Percentiles rank a stretch among this genome's conserved stretches.
These are phyloP conservation scores for Alnus glutinosa DNA, from an alignment of 306 rosid genomes.

Conservation along the genomic window DNA sequence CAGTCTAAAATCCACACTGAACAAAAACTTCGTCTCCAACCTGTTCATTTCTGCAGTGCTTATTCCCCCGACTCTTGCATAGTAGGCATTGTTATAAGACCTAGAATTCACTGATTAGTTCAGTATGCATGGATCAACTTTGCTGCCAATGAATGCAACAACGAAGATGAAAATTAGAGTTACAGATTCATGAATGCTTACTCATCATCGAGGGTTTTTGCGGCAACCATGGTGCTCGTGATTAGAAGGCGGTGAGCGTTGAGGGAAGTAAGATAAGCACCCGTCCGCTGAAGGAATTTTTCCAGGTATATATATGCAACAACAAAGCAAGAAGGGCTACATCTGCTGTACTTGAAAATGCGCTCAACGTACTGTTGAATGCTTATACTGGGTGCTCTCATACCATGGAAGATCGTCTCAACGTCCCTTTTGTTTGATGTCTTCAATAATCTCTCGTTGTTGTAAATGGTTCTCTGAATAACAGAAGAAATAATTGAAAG, in stretches of 20 bases:
- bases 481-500: constrained; percentile 33
- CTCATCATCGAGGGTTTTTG: constrained; percentile 56
- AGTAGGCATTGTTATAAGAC: constrained; percentile 46
- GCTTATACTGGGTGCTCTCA: constrained; percentile 52
- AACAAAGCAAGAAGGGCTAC: constrained; percentile 64
- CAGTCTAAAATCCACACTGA: constrained; percentile 57
- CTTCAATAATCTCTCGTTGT: constrained; percentile 41
- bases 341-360: constrained; percentile 52
- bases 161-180: neutral
- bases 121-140: no score
- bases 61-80: constrained; percentile 73
- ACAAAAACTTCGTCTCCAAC: constrained; percentile 61
- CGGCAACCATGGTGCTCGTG: constrained; percentile 61
- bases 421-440: constrained; percentile 29
- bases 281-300: constrained; percentile 38
- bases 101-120: constrained; percentile 30
- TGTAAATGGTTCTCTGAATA: constrained; percentile 46
- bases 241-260: constrained; percentile 66
- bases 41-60: constrained; percentile 64
- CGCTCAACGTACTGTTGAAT: constrained; percentile 53
- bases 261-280: constrained; percentile 53
- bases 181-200: constrained; percentile 15
- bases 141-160: no score
- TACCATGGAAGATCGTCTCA: constrained; percentile 55
- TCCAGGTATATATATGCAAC: constrained; percentile 68